These are phyloP conservation scores for Botrytis paeoniae DNA, from an alignment of 2,329 filamentous ascomycete species.

Conservation along the genomic window DNA sequence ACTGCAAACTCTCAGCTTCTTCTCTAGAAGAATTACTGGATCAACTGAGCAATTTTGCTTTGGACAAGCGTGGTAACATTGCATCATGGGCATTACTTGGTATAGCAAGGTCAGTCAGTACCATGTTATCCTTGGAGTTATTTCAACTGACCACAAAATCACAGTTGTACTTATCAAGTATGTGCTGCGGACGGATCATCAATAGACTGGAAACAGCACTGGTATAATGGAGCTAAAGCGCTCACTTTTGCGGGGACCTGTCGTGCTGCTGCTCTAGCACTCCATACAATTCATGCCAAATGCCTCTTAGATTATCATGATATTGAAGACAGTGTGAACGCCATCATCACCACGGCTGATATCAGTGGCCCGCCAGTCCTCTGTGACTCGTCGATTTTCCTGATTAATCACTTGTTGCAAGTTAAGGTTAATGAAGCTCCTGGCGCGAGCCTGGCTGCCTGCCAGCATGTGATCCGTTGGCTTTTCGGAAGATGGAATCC, in stretches of 20 bases:
- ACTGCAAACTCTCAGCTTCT: conserved; percentile 46
- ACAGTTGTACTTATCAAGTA: conserved; percentile 47
- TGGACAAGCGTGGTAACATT: conserved; percentile 65
- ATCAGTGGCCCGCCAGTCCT: conserved; percentile 75
- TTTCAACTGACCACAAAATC: conserved; percentile 22
- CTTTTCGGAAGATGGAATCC: conserved; percentile 78
- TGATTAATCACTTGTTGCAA: conserved; percentile 70
- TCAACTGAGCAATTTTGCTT: conserved; percentile 55
- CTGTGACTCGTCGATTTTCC: conserved; percentile 71
- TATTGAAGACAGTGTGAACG: conserved; percentile 66
- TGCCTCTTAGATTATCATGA: conserved; percentile 65
- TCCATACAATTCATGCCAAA: conserved; percentile 64
- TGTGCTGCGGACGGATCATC: conserved; percentile 39
- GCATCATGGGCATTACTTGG: conserved; percentile 82
- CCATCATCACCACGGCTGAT: conserved; percentile 72
- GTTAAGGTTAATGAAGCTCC: conserved; percentile 66
- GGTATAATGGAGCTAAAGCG: conserved; percentile 70
- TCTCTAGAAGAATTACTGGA: conserved; percentile 55
- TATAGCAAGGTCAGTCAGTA: conserved; percentile 67
- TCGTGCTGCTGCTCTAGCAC: conserved; percentile 68
- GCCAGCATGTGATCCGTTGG: conserved; percentile 76
- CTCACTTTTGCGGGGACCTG: conserved; percentile 69
- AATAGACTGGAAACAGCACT: conserved; percentile 67
- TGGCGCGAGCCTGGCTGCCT: conserved; percentile 63
- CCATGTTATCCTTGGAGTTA: not conserved